Evolutionary conservation across 179 eudicot genomes (phyloP).

Genomic region (Corrigiola litoralis): DNA sequence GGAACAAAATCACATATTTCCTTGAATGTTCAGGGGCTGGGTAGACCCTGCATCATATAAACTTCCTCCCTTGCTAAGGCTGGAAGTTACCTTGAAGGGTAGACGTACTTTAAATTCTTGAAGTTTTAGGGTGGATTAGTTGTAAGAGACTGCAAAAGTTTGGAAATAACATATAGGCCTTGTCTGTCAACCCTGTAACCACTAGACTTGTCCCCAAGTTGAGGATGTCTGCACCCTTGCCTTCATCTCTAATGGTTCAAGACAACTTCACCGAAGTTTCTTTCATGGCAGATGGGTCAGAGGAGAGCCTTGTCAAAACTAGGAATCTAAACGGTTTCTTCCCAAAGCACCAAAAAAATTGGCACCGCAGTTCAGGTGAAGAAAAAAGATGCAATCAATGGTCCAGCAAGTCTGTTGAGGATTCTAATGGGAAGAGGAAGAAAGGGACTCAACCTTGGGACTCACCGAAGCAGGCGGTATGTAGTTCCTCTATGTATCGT

Average conservation of each 20-base stretch:
- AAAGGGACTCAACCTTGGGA: background rate
- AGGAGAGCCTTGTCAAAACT: background rate
- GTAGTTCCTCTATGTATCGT: background rate
- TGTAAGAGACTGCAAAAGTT: background rate
- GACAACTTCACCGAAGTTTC: background rate
- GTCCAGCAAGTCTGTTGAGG: background rate
- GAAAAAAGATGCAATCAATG: background rate
- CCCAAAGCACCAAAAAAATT: background rate
- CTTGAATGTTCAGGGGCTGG: background rate
- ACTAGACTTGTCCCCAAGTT: too few species aligned
- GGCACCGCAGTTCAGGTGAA: background rate
- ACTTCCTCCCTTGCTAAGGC: background rate
- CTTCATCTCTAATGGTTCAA: background rate
- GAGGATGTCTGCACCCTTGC: too few species aligned
- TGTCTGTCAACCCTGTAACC: background rate
- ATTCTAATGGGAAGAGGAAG: background rate
- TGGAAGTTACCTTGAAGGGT: background rate
- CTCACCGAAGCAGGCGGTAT: background rate
- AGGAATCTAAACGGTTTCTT: background rate
- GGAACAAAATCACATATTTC: background rate
- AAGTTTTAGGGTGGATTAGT: background rate
- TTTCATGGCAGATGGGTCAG: conserved; percentile 1
- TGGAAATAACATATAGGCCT: background rate
- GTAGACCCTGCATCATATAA: background rate
- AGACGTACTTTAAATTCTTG: background rate